A percentile compares a stretch with the other conserved stretches of the same genome.
Evolutionary conservation across 164 flowering plant genomes (phyloP).

Genomic region (Liquidambar formosana): DNA sequence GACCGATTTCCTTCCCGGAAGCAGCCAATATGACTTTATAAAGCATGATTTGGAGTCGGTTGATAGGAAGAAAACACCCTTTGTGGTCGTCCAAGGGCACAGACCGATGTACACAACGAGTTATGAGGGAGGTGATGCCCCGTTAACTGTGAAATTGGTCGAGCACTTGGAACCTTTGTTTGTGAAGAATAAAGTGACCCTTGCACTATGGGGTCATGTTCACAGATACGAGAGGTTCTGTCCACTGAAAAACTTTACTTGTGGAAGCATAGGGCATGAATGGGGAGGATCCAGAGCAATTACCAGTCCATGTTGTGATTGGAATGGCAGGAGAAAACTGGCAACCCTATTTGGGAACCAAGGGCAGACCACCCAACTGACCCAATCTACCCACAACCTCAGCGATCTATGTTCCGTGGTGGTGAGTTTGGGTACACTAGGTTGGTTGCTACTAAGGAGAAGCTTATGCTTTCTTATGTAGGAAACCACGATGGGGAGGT

Average conservation of each 20-base stretch:
- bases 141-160: constrained; percentile 59
- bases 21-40: constrained; percentile 70
- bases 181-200: constrained; percentile 74
- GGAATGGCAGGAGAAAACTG: constrained; percentile 99
- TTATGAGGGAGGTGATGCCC: constrained; percentile 56
- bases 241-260: constrained; percentile 78
- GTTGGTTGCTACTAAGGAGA: constrained; percentile 72
- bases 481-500: constrained; percentile 94
- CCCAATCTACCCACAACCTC: constrained; percentile 85
- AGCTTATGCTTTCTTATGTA: constrained; percentile 66
- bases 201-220: constrained; percentile 97
- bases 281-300: constrained; percentile 28
- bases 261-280: constrained; percentile 47
- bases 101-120: constrained; percentile 98
- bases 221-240: constrained; percentile 96
- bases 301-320: constrained; percentile 86
- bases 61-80: constrained; percentile 73
- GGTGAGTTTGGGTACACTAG: constrained; percentile 94
- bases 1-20: constrained; percentile 88
- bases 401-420: constrained; percentile 67
- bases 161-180: constrained; percentile 79
- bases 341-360: constrained; percentile 90
- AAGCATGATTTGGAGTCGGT: constrained; percentile 75
- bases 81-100: constrained; percentile 93
- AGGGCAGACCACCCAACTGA: constrained; percentile 61